Base-by-base conservation (phyloP, 257 asterid species). In the Ligustrum vulgare region DNA sequence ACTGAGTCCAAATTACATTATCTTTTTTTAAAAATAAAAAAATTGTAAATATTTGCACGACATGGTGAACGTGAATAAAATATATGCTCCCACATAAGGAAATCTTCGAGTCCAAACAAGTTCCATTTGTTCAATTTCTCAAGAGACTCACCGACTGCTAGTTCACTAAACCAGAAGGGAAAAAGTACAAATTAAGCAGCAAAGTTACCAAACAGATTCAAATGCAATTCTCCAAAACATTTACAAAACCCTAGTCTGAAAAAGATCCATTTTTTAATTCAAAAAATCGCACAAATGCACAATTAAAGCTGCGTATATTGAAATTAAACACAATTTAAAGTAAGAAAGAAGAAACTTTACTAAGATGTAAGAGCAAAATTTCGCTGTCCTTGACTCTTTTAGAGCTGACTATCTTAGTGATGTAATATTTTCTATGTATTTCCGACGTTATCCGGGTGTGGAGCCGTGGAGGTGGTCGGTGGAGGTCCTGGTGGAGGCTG, bases 201-300 rank as follows among this genome's bases (percentile, higher is more conserved):
- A 41, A 25, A 75, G 31, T 28, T 28, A 28, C 65, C 7, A 78
- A 80, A 0, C 31, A 28, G 31, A 28, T 28, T 76, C 1, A 63
- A 22, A 33, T 11, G 56, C 33, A 80, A 66, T 67, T 77, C 56
- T 18, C 73, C 23, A 22, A 56, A 49, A 73, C 28, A 2, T 51
- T 70, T 3, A 22, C 72, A 71, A 79, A 86, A 86, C 89, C 91
- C 96, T 84, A 90, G 77, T 80, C 66, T 22, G 36, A 39, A 66
- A 66, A 72, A 77, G 35, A 56, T 36, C 65, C 36, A 3, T 67
- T 69, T 71, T 67, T 64, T n/a, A 20, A 28, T 69, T 39, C n/a
- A 2, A 49, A 63, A 63, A 69, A 62, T 4, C 4, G 8, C 39
- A 16, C 56, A 76, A 67, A 25, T 33, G 36, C n/a, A 1, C 18